Conservation (phyloP, 2,329 filamentous ascomycete genomes). For the Aaosphaeria pasadenensis region DNA sequence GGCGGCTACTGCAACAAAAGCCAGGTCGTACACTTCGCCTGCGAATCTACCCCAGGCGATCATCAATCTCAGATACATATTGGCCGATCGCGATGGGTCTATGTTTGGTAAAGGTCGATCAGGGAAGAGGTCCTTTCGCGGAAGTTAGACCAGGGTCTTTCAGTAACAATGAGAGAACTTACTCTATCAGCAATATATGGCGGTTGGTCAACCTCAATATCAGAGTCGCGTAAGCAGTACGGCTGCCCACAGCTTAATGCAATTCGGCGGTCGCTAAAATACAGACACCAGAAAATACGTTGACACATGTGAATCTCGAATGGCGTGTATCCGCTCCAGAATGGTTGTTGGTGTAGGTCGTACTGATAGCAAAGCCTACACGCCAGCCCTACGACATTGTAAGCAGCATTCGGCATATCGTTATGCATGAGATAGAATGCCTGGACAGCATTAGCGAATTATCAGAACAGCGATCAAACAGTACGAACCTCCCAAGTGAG, state of each 20-base stretch:
- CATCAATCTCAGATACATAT: constrained; percentile 19
- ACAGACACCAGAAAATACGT: constrained; percentile 28
- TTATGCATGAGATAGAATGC: constrained; percentile 21
- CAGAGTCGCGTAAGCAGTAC: constrained; percentile 23
- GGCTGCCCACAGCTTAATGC: constrained; percentile 29
- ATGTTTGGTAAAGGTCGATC: constrained; percentile 10
- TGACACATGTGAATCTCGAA: constrained; percentile 20
- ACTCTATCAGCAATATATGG: constrained; percentile 15
- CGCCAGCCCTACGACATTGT: constrained; percentile 26
- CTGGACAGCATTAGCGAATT: constrained; percentile 10
- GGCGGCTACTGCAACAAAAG: constrained; percentile 8
- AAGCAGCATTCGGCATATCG: constrained; percentile 27
- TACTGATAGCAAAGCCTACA: constrained; percentile 26
- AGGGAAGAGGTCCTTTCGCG: constrained; percentile 10
- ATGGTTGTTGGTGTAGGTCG: constrained; percentile 24
- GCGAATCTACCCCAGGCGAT: constrained; percentile 22
- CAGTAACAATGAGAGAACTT: constrained; percentile 2
- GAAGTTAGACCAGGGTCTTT: not conserved
- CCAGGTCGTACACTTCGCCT: constrained; percentile 19
- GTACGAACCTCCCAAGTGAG: constrained; percentile 22
- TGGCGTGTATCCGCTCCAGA: constrained; percentile 11
- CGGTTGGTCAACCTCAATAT: constrained; percentile 24
- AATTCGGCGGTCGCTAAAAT: constrained; percentile 24
- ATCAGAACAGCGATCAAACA: constrained; percentile 1
- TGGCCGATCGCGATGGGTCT: constrained; percentile 10